Base-by-base conservation (phyloP, 2,329 filamentous ascomycete species). In the Monosporascus sp. region DNA sequence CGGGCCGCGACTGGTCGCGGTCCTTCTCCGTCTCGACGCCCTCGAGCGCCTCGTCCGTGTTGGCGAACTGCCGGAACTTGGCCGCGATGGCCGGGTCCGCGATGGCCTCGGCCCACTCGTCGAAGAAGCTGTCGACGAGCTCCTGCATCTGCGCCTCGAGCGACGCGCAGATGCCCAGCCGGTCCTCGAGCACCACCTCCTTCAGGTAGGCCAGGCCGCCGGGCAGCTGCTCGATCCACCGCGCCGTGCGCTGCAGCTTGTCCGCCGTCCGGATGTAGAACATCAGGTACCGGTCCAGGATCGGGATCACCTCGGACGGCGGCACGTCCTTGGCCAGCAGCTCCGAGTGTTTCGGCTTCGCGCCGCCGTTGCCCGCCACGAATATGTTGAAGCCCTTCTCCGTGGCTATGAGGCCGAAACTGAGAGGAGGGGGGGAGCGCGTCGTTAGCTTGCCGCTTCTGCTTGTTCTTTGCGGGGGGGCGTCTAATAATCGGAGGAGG, bases 311-410 rank as follows among this genome's bases (percentile, higher is more conserved):
- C 63, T 95, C 88, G 50, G 89, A 84, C 0, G 89, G 88, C 0
- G 89, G 84, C 0, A 96, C 90, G 63, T 96, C 91, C 67, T 91
- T 92, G 55, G 89, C 90, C 1, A 96, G 80, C 2, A 96, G 78
- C 63, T 95, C 89, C 1, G 87, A 84, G 67, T 96, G 91, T 38
- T 82, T 78, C 5, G 91, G 91, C 61, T 89, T 93, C 17, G 90
- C 90, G 55, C 92, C 91, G 50, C 91, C 91, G 66, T 96, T 96
- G 48, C 91, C 91, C 37, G 81, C 91, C 1, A 96, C 89, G 62
- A 91, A 96, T 69, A 96, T 86, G 71, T 96, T 96, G 81, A 89
- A 96, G 31, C 91, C 91, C 64, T 94, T 96, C 57, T 96, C 91
- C 0, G 90, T 95, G 15, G 91, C 91, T 54, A 96, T 96, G 48